Evolutionary conservation across 2,329 filamentous ascomycete genomes (phyloP).

Genomic region (Phaeosphaeriaceae sp.): DNA sequence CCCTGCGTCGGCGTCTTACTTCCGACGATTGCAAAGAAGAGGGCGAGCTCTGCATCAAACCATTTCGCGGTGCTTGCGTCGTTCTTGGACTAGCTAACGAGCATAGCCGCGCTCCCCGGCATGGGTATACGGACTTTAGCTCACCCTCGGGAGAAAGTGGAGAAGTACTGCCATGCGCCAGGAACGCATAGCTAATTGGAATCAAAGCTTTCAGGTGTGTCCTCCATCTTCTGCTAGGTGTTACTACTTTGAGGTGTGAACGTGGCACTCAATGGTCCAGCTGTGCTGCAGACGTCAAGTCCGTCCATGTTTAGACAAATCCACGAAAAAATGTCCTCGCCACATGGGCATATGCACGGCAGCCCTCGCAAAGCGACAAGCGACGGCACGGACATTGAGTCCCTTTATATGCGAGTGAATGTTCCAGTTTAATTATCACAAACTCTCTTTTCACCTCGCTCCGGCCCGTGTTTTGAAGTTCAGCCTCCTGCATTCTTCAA

Average conservation of each 20-base stretch:
- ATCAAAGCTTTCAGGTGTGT: not conserved
- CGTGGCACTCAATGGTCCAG: not conserved
- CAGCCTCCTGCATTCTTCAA: not conserved
- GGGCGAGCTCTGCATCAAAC: not conserved
- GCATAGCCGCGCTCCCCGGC: not conserved
- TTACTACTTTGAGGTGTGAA: not conserved
- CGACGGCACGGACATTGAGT: not conserved
- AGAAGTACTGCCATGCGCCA: not conserved
- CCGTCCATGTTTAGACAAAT: not conserved
- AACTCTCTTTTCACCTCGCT: not conserved
- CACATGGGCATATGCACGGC: not conserved
- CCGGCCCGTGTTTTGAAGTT: slow-evolving; percentile 2
- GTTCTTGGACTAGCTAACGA: not conserved
- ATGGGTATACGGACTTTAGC: not conserved
- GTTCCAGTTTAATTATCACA: not conserved
- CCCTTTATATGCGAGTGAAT: slow-evolving; percentile 1
- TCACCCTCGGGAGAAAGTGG: not conserved
- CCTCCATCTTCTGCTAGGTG: not conserved
- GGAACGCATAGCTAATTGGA: not conserved
- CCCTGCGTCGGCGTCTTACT: not conserved
- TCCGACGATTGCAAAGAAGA: not conserved
- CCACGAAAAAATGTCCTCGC: not conserved
- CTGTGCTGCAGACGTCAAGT: not conserved
- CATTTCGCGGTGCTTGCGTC: not conserved
- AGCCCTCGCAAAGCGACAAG: not conserved